phyloP scores from a whole-genome alignment of 192 early-diverging fungal species.

The Diversispora eburnea region DNA sequence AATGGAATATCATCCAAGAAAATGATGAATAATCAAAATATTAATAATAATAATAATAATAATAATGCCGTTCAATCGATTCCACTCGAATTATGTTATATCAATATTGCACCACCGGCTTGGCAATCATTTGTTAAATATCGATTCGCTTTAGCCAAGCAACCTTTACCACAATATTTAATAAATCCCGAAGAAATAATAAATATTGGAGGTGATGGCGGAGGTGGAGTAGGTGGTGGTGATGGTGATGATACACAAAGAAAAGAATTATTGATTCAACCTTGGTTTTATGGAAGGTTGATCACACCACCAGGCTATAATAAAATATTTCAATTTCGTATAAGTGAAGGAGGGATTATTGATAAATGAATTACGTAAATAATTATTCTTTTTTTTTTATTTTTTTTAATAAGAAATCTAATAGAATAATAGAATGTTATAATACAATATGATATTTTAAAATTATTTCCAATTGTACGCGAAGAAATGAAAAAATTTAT shows the following conservation, averaged over 20 bases:
- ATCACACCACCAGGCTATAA: background rate
- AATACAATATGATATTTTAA: no score
- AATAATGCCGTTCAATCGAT: background rate
- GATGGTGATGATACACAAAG: background rate
- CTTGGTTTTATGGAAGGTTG: conserved; percentile 22
- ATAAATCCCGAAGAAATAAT: background rate
- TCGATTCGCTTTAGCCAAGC: conserved; percentile 24
- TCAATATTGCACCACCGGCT: background rate
- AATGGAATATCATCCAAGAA: conserved; percentile 16
- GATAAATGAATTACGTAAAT: background rate
- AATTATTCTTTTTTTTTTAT: no score
- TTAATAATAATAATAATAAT: background rate
- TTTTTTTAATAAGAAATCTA: no score
- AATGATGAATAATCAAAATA: no score
- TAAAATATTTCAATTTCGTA: conserved; percentile 19
- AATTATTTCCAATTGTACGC: no score
- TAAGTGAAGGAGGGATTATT: conserved; percentile 11
- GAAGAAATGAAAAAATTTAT: no score
- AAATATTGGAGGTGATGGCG: background rate
- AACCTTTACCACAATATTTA: conserved; percentile 17
- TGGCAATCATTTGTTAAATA: conserved; percentile 28
- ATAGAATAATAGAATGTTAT: no score
- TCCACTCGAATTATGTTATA: conserved; percentile 21
- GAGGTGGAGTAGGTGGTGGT: no score
- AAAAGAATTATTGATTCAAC: background rate